Base-by-base conservation (phyloP, 805 yeast species). In the Candida michaelii region DNA sequence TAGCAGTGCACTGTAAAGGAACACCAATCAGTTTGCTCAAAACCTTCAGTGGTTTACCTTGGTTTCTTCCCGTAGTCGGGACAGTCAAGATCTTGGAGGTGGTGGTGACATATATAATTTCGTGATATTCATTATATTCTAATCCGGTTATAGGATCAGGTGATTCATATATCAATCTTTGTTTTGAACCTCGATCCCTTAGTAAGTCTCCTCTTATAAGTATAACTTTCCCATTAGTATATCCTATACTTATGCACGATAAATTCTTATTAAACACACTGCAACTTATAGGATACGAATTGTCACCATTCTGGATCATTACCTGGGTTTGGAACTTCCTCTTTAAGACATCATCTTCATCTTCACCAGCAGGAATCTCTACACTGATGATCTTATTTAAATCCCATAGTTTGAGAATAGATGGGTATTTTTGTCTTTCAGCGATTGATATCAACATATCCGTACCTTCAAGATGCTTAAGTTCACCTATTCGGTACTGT, bases 121-220 rank as follows among this genome's bases (percentile, higher is more conserved):
- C 63, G 1, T 76, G 73, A 12, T 72, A 73, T 37, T 77, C 74
- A 39, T 72, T 72, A 50, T 90, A 77, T 21, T 77, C 75, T 1
- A 91, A 63, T 0, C 87, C 84, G 0, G 98, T 91, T 14, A 93
- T 75, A 1, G 97, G 96, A 37, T 88, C 93, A 2, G 73, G 65
- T 39, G 82, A 77, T 45, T 84, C 87, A 56, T 82, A 87, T 1
- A 90, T 81, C 0, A 84, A 60, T 21, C 97, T 69, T 55, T 91
- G 98, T 49, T 93, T 78, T 8, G 96, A 81, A 0, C 98, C 98
- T 45, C 96, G 69, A 56, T 93, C 99, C 52, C 89, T 79, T 5
- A 88, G 51, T 24, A 93, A 61, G 60, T 93, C 98, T 7, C 99
- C 99, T 48, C 98, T 67, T 0, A 90, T 78, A 5, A 90, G 65